Percentiles rank a stretch among this genome's conserved stretches.
Evolutionary conservation across 768 basidiomycete species (phyloP).

Genomic region (Pleurotus pulmonarius): DNA sequence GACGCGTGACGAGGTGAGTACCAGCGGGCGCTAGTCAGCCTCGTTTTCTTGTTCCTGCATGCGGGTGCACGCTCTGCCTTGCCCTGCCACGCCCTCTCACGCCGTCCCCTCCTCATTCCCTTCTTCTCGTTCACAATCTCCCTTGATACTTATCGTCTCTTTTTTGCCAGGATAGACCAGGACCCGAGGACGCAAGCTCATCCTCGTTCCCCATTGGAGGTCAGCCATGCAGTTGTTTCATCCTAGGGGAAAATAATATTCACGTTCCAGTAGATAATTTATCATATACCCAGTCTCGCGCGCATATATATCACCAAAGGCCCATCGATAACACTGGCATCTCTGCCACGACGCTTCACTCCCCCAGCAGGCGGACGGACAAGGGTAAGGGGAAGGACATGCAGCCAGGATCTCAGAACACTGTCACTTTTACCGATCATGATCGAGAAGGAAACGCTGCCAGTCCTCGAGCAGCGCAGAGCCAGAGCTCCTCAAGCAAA

Average conservation of each 20-base stretch:
- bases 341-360: not conserved
- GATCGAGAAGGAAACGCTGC: conserved; percentile 1
- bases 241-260: conserved; percentile 16
- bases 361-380: conserved; percentile 14
- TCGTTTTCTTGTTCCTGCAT: not conserved
- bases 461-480: not conserved
- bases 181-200: conserved; percentile 1
- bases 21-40: not conserved
- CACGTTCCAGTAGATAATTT: conserved; percentile 25
- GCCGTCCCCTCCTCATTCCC: not conserved
- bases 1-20: not conserved
- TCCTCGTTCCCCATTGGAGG: not conserved
- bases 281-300: conserved; percentile 23
- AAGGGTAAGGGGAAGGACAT: conserved; percentile 13
- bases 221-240: conserved; percentile 6
- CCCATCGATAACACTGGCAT: conserved; percentile 7
- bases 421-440: conserved; percentile 9
- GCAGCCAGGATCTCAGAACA: conserved; percentile 7
- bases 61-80: conserved; percentile 1
- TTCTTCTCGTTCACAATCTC: not conserved
- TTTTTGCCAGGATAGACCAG: conserved; percentile 4
- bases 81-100: conserved; percentile 4
- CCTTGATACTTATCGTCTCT: not conserved
- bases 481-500: not conserved
- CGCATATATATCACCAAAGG: conserved; percentile 9